Evolutionary conservation across 495 filamentous ascomycete species (phyloP), one percentile per base, ranked within the genome.

Genomic region (Podospora pseudopauciseta): DNA sequence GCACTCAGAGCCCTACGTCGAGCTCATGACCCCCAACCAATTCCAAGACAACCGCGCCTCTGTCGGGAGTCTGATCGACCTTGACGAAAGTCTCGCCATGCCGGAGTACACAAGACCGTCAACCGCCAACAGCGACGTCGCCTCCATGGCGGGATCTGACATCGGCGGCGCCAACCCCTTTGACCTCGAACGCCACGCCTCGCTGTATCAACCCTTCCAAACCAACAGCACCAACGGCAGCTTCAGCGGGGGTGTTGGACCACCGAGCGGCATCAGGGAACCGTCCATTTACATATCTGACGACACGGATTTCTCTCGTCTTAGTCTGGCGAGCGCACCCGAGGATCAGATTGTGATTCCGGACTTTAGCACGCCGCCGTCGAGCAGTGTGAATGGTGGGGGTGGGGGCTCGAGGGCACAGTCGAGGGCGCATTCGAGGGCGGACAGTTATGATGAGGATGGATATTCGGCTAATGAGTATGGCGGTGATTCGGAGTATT

Each of bases 101-200:
- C 66, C 73, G 5, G 79, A 82, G 27, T 70, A 76, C 18, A 77
- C 75, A 18, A 76, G 83, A 4, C 84, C 83, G 0, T 87, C 84
- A 18, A 86, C 84, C 2, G 85, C 84, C 11, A 81, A 86, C 71
- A 86, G 82, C 23, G 84, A 86, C 68, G 82, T 77, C 15, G 82
- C 69, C 4, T 82, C 78, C 3, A 73, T 83, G 54, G 71, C 78
- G 6, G 82, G 82, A 27, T 84, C 81, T 0, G 82, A 85, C 39
- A 76, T 81, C 7, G 81, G 81, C 49, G 73, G 76, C 15, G 78
- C 77, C 6, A 84, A 84, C 67, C 85, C 85, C 2, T 87, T 87
- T 66, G 82, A 86, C 53, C 75, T 86, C 13, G 84, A 86, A 71
- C 81, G 83, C 15, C 85, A 85, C 68, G 78, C 82, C 0, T 85